phyloP scores from a whole-genome alignment of 2,329 filamentous ascomycete genomes.

The Colletotrichum noveboracense region DNA sequence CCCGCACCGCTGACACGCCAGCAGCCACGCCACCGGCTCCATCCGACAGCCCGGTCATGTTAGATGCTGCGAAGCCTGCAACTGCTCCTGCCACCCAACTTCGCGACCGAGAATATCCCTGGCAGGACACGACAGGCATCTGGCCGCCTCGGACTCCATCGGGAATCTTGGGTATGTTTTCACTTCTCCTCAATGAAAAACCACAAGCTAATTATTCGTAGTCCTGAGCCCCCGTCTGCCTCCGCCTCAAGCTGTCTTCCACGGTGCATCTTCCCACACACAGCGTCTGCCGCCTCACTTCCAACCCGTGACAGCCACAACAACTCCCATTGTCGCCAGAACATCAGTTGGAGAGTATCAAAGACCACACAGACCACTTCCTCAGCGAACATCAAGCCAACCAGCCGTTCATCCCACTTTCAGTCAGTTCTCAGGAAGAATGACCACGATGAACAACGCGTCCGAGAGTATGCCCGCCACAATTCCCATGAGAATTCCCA shows the following conservation, averaged over 20 bases:
- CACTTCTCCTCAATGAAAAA: background rate
- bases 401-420: background rate
- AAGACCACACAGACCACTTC: background rate
- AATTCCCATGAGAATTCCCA: background rate
- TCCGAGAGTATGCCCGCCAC: no score
- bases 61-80: background rate
- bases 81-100: background rate
- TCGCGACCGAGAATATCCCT: background rate
- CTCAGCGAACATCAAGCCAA: background rate
- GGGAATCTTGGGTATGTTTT: background rate
- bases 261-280: background rate
- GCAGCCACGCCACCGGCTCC: background rate
- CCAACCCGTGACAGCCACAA: background rate
- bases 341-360: background rate
- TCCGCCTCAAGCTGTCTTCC: background rate
- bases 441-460: background rate
- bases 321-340: background rate
- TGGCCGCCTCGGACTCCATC: background rate
- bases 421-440: background rate
- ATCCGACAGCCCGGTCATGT: background rate
- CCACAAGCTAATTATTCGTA: background rate
- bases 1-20: background rate
- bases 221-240: background rate
- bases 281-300: background rate
- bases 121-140: background rate